Evolutionary conservation across 129 eudicot species (phyloP).

Genomic region (Saussurea involucrata): DNA sequence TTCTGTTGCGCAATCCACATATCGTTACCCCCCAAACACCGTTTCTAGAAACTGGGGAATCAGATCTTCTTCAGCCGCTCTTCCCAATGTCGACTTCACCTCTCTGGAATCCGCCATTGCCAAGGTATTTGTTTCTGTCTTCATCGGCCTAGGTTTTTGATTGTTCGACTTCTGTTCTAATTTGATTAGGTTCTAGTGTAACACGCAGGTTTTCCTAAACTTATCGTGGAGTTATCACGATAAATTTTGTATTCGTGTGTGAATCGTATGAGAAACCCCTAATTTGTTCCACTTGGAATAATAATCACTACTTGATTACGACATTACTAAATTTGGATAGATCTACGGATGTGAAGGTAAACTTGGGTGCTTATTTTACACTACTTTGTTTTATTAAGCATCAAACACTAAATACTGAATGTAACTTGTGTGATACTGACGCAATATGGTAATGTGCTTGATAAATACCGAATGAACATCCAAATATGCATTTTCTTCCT

Average conservation of each 20-base stretch:
- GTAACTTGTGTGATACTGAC: background rate
- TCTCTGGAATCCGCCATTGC: slow-evolving; percentile 69
- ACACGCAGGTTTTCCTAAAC: background rate
- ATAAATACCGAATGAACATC: background rate
- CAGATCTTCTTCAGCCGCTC: slow-evolving; percentile 57
- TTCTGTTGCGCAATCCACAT: slow-evolving; percentile 20
- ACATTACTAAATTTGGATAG: background rate
- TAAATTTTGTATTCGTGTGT: background rate
- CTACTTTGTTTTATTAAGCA: background rate
- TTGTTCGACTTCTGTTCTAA: background rate
- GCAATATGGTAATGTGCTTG: background rate
- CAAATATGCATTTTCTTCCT: background rate
- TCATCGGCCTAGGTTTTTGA: background rate
- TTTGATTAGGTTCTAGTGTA: background rate
- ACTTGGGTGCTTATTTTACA: background rate
- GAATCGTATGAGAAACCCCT: slow-evolving; percentile 2
- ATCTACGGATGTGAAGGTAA: background rate
- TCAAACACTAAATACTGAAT: background rate
- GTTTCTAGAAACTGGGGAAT: slow-evolving; percentile 26
- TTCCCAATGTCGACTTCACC: slow-evolving; percentile 54
- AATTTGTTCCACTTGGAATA: background rate
- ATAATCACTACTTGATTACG: background rate
- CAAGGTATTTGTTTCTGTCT: slow-evolving; percentile 24
- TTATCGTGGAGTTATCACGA: background rate
- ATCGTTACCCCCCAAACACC: background rate